Evolutionary conservation across 108 stramenopile genomes (phyloP).

Genomic region (Poteriospumella lacustris): DNA sequence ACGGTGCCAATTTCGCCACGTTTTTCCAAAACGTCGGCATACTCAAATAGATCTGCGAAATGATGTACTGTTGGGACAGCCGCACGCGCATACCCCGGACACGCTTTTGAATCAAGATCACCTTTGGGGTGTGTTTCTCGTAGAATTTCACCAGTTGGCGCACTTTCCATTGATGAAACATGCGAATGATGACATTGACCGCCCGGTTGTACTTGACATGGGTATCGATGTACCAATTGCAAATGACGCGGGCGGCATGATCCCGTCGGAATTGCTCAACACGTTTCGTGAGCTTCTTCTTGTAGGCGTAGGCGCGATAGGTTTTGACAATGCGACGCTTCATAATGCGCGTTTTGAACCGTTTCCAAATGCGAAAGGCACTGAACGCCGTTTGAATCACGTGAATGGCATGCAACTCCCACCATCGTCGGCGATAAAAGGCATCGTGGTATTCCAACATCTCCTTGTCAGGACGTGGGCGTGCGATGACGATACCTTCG

Average conservation of each 20-base stretch:
- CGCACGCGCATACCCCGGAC: not conserved
- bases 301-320: not conserved
- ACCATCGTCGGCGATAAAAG: not conserved
- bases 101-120: not conserved
- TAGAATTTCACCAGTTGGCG: not conserved
- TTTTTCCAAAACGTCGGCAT: slow-evolving; percentile 18
- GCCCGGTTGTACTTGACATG: not conserved
- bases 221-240: not conserved
- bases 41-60: slow-evolving; percentile 5
- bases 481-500: not conserved
- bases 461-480: not conserved
- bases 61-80: not conserved
- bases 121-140: too few species aligned
- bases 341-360: not conserved
- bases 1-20: not conserved
- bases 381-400: not conserved
- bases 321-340: not conserved
- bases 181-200: not conserved
- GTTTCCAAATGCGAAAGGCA: not conserved
- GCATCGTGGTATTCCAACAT: not conserved
- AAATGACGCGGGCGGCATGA: not conserved
- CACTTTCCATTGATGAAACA: not conserved
- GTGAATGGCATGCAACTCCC: not conserved
- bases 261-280: too few species aligned
- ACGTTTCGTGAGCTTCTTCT: not conserved